Evolutionary conservation across 2,329 filamentous ascomycete genomes (phyloP).

Genomic region (Cladosporium sp.): DNA sequence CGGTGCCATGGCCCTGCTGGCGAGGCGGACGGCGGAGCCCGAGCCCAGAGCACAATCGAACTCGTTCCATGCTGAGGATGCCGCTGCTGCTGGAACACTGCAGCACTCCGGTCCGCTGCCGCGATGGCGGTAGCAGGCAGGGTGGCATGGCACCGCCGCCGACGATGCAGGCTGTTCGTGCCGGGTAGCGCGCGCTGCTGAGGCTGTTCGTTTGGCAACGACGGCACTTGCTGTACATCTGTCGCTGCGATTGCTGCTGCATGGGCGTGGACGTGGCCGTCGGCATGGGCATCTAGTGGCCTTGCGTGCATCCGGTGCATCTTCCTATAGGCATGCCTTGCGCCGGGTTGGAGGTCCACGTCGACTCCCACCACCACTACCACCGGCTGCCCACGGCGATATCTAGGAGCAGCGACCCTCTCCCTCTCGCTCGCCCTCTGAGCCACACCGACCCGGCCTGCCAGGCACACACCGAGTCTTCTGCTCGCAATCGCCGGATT

Average conservation of each 20-base stretch:
- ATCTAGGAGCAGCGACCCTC: background rate
- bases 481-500: background rate
- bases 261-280: background rate
- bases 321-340: constrained; percentile 5
- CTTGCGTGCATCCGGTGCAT: constrained; percentile 8
- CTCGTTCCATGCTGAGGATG: background rate
- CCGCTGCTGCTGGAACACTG: no score
- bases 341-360: background rate
- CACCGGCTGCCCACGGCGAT: background rate
- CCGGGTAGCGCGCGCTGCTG: background rate
- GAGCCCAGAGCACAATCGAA: background rate
- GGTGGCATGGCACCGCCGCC: background rate
- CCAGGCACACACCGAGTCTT: background rate
- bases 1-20: background rate
- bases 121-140: background rate
- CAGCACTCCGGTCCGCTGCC: background rate
- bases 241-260: background rate
- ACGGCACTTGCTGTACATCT: background rate
- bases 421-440: background rate
- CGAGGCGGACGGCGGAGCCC: constrained; percentile 7
- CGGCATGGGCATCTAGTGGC: constrained; percentile 11
- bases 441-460: background rate
- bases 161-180: background rate
- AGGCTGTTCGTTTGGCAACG: background rate
- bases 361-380: background rate